Conservation (phyloP, 2,329 filamentous ascomycete species). For the Hymenoscyphus linearis region DNA sequence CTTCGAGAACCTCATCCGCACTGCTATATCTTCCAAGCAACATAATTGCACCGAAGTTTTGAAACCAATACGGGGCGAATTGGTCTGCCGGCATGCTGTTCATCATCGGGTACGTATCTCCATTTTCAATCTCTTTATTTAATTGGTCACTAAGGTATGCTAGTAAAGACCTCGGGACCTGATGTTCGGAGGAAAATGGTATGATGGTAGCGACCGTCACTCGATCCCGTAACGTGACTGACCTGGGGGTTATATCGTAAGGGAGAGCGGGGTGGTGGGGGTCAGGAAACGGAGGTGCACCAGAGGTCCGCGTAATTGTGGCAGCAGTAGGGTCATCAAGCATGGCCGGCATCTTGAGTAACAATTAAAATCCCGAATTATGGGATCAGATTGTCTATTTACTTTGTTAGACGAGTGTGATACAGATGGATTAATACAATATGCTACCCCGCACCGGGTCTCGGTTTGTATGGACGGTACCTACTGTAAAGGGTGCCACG, state of each 20-base stretch:
- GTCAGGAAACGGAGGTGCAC: slow-evolving; percentile 45
- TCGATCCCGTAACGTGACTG: slow-evolving; percentile 61
- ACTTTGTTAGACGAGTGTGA: slow-evolving; percentile 1
- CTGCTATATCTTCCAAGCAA: slow-evolving; percentile 58
- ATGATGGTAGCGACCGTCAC: slow-evolving; percentile 64
- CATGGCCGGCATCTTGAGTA: slow-evolving; percentile 50
- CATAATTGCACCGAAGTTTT: slow-evolving; percentile 68
- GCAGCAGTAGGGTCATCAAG: slow-evolving; percentile 54
- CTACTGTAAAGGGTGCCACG: neutral
- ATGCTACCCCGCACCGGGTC: slow-evolving; percentile 7
- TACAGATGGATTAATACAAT: neutral
- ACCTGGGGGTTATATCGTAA: slow-evolving; percentile 47
- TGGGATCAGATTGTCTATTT: slow-evolving; percentile 6
- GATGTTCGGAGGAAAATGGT: slow-evolving; percentile 56
- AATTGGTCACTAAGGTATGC: slow-evolving; percentile 61
- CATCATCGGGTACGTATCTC: slow-evolving; percentile 68
- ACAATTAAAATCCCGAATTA: neutral
- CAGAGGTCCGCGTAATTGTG: slow-evolving; percentile 49
- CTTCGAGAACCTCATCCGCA: slow-evolving; percentile 42
- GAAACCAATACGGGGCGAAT: slow-evolving; percentile 69
- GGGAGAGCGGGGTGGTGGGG: slow-evolving; percentile 42
- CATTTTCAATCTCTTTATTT: slow-evolving; percentile 67
- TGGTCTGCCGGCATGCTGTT: slow-evolving; percentile 54
- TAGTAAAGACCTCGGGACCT: slow-evolving; percentile 57
- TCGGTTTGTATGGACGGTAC: neutral